Evolutionary conservation across 2,329 filamentous ascomycete species (phyloP).

Genomic region (Pseudomassariella vexata): DNA sequence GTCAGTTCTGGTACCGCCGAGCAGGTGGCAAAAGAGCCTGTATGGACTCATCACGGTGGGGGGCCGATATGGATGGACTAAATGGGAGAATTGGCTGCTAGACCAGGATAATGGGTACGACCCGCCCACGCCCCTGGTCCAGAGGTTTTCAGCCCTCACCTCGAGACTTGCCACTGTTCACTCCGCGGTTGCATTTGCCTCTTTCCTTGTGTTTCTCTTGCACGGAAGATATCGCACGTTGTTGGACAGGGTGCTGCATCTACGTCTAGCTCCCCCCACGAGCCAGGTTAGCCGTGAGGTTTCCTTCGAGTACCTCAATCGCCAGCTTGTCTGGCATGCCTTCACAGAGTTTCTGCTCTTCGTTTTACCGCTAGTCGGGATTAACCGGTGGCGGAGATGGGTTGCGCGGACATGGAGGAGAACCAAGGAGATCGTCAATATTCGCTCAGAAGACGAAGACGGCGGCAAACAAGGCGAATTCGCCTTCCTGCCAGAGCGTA

Average conservation of each 20-base stretch:
- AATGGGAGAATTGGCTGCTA: slow-evolving; percentile 84
- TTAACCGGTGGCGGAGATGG: slow-evolving; percentile 88
- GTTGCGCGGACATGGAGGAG: slow-evolving; percentile 81
- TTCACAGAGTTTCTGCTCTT: slow-evolving; percentile 99
- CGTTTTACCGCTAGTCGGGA: slow-evolving; percentile 90
- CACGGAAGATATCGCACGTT: slow-evolving; percentile 90
- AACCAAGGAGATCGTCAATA: slow-evolving; percentile 58
- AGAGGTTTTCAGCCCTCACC: slow-evolving; percentile 63
- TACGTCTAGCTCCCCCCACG: slow-evolving; percentile 79
- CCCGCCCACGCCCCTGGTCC: slow-evolving; percentile 43
- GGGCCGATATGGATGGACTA: slow-evolving; percentile 83
- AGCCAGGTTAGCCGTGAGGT: slow-evolving; percentile 86
- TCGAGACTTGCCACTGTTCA: slow-evolving; percentile 66
- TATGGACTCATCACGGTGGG: slow-evolving; percentile 85
- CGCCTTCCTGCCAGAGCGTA: slow-evolving; percentile 82
- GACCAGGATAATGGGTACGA: slow-evolving; percentile 72
- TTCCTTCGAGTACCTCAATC: slow-evolving; percentile 94
- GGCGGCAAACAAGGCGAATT: slow-evolving; percentile 64
- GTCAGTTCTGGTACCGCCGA: slow-evolving; percentile 61
- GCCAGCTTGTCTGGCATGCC: slow-evolving; percentile 98
- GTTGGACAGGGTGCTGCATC: slow-evolving; percentile 75
- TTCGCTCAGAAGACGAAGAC: slow-evolving; percentile 41
- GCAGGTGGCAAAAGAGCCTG: slow-evolving; percentile 73
- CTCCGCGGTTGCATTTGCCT: slow-evolving; percentile 73
- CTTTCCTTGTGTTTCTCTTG: slow-evolving; percentile 85